A percentile compares a stretch with the other conserved stretches of the same genome.
Evolutionary conservation across 163 green algal species (phyloP).

Genomic region (Chlamydomonas reinhardtii): DNA sequence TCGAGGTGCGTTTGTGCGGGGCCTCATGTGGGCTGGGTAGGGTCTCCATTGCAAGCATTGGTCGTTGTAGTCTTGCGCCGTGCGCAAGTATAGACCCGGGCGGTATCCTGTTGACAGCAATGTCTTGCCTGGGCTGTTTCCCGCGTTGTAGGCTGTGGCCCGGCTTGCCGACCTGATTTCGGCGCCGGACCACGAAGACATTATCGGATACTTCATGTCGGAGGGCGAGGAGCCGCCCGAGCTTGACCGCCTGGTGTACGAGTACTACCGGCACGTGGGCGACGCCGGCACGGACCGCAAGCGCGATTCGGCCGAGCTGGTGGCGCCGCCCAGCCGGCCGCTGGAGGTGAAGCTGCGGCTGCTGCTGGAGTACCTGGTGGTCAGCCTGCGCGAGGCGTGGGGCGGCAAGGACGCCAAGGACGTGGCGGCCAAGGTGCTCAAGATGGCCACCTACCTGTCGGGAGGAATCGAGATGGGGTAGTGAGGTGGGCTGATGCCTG

Average conservation of each 20-base stretch:
- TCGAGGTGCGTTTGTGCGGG: slow-evolving; percentile 56
- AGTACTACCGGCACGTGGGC: slow-evolving; percentile 38
- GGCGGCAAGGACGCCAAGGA: slow-evolving; percentile 42
- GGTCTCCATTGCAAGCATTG: no score
- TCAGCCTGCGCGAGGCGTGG: slow-evolving; percentile 44
- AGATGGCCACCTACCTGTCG: slow-evolving; percentile 44
- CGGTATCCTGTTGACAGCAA: no score
- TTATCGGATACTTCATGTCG: slow-evolving; percentile 15
- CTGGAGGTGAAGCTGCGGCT: slow-evolving; percentile 48
- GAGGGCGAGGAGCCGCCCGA: slow-evolving; percentile 19
- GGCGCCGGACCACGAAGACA: slow-evolving; percentile 22
- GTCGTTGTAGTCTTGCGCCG: no score
- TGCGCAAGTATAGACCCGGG: no score
- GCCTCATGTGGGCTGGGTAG: no score
- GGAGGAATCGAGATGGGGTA: slow-evolving; percentile 56
- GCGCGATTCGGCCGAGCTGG: slow-evolving; percentile 30
- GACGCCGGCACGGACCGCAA: slow-evolving; percentile 20
- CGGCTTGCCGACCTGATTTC: slow-evolving; percentile 49
- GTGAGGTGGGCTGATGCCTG: not conserved
- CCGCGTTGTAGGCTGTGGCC: slow-evolving; percentile 50
- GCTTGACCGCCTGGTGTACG: slow-evolving; percentile 28
- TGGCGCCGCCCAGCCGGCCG: slow-evolving; percentile 21
- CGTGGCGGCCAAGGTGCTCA: slow-evolving; percentile 51
- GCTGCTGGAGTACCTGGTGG: slow-evolving; percentile 47
- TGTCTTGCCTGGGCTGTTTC: no score